Evolutionary conservation across 805 yeast species (phyloP).

Genomic region (Henningerozyma blattae): DNA sequence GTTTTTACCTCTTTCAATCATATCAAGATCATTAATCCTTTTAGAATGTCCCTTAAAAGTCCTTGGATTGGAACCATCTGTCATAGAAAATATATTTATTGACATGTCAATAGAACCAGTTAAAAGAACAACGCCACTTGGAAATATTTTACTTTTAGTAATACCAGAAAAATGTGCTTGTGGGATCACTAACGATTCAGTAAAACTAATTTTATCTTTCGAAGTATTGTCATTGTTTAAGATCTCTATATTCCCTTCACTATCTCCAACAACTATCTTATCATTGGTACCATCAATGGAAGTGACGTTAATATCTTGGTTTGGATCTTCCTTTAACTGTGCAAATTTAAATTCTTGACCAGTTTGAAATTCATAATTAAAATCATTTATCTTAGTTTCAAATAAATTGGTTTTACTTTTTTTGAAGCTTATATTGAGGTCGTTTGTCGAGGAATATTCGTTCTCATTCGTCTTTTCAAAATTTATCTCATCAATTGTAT

Average conservation of each 20-base stretch:
- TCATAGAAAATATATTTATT: conserved; percentile 49
- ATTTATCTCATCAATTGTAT: conserved; percentile 20
- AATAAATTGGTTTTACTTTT: conserved; percentile 4
- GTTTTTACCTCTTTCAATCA: conserved; percentile 59
- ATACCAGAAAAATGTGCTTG: conserved; percentile 48
- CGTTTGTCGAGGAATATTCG: background rate
- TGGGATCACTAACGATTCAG: no score
- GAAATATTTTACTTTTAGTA: conserved; percentile 37
- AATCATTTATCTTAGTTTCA: conserved; percentile 7
- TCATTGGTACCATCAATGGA: conserved; percentile 25
- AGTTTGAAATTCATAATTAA: conserved; percentile 6
- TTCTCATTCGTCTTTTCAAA: conserved; percentile 7
- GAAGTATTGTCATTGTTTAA: background rate
- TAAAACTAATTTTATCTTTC: background rate
- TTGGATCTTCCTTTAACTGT: conserved; percentile 1
- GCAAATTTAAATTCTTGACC: conserved; percentile 1
- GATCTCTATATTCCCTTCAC: conserved; percentile 24
- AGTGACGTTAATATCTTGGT: conserved; percentile 16
- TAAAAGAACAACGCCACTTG: conserved; percentile 50
- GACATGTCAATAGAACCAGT: conserved; percentile 48
- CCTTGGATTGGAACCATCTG: conserved; percentile 37
- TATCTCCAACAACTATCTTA: conserved; percentile 24
- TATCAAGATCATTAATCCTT: conserved; percentile 34
- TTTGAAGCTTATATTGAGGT: conserved; percentile 3
- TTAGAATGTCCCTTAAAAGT: conserved; percentile 38